Base-by-base conservation (phyloP, 192 early-diverging fungal species). In the Cetraspora pellucida region DNA sequence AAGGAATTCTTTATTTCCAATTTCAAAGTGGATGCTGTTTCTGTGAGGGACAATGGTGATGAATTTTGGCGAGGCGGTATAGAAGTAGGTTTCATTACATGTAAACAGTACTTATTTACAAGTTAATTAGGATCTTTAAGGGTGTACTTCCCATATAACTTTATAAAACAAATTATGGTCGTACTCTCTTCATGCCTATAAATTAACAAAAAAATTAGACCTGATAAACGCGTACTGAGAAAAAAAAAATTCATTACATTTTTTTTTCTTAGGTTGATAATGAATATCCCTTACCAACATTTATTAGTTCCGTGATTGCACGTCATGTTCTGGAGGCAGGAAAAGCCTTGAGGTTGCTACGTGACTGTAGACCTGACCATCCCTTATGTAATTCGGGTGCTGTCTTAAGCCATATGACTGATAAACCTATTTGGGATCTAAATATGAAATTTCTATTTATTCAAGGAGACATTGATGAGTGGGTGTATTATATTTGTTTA, bases 1-100 rank as follows among this genome's bases (percentile, higher is more conserved):
- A 81, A 79, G 23, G 52, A 83, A 75, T 83, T 81, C 43, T 83
- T 83, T 46, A 73, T 82, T n/a, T 30, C 13, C 11, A 75, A 49
- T 27, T 43, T 43, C 16, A 55, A 49, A 27, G n/a, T 49, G 17
- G 46, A 75, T 37, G 17, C 47, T 21, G 10, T 16, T 57, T 30
- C 28, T 30, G 17, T 72, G 28, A 37, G 43, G 10, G 8, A 57
- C 17, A 16, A 55, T 72, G 72, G 44, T 21, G 72, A 74, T 21
- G 46, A 23, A 65, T 76, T 45, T 49, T 50, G 74, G 74, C 63
- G 57, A 31, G 16, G 25, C 37, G 43, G 55, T 19, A 61, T 58
- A 57, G 25, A 43, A n/a, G 75, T 70, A 50, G 25, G 46, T 17
- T 44, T 45, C 23, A 49, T 23, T 49, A 21, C 13, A 7, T 2